Evolutionary conservation across 768 basidiomycete species (phyloP), one percentile per base, ranked within the genome.

Genomic region (Agrocybe chaxingu): DNA sequence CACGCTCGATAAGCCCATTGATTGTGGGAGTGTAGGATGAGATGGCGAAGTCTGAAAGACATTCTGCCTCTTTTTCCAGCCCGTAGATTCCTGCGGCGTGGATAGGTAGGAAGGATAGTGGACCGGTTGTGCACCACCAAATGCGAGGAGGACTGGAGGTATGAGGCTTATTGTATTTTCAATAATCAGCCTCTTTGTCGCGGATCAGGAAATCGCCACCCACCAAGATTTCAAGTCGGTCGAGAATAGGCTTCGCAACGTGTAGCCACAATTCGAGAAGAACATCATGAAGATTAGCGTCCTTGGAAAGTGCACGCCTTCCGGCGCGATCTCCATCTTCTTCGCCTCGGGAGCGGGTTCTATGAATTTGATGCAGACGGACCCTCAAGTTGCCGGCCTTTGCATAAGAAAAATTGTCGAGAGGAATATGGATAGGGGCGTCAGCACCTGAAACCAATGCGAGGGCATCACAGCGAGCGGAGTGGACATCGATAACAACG

Each of bases 61-160:
- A 40, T 3, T 8, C 36, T 31, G 29, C 47, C 2, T 11, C 32
- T 8, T n/a, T 6, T n/a, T 16, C 36, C 10, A 12, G 24, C 6
- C 37, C 11, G 37, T 63, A 66, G 3, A 64, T 47, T 31, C 69
- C 66, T 3, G 69, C 66, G 3, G 70, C 67, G 52, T 70, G 69
- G 13, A 69, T 55, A 4, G 69, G 67, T 38, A 72, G 62, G 36
- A 62, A 60, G 3, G 62, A 30, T 1, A 70, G 47, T 6, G 57
- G 57, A 2, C 63, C 63, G 8, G 66, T 69, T 2, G 62, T 57
- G 53, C 66, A 70, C 69, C 68, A 63, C 62, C 62, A 63, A 13
- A 63, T 56, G 13, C 67, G 59, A 33, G 50, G 32, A 8, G 45
- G 48, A 18, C 42, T 8, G 12, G 35, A 7, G 0, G 16, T 48